A percentile compares a stretch with the other conserved stretches of the same genome.
Evolutionary conservation across 1,284 basidiomycete species (phyloP).

Genomic region (Sporisorium graminicola): DNA sequence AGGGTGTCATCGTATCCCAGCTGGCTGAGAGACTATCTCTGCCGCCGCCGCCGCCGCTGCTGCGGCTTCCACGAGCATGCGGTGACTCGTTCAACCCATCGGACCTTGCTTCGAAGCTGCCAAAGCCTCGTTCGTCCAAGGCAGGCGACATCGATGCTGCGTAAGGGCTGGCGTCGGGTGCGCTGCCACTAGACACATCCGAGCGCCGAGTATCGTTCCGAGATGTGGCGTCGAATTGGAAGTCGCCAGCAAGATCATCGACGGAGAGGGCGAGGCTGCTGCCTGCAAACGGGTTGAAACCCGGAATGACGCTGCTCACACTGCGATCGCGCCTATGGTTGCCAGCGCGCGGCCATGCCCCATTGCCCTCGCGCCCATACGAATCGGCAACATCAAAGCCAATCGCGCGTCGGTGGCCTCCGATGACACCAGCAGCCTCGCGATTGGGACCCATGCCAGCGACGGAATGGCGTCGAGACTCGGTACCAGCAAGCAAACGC

Average conservation of each 20-base stretch:
- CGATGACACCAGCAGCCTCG: slow-evolving; percentile 37
- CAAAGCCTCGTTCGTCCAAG: slow-evolving; percentile 27
- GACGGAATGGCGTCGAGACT: slow-evolving; percentile 59
- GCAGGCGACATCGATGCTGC: slow-evolving; percentile 57
- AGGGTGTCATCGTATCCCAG: slow-evolving; percentile 47
- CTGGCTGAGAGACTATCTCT: slow-evolving; percentile 46
- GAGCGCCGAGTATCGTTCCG: background rate
- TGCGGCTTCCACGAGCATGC: background rate
- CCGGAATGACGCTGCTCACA: slow-evolving; percentile 27
- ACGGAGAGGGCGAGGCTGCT: slow-evolving; percentile 55
- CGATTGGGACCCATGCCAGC: slow-evolving; percentile 20
- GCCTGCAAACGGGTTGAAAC: slow-evolving; percentile 44
- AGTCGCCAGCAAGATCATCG: slow-evolving; percentile 56
- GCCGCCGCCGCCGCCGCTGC: slow-evolving; percentile 11
- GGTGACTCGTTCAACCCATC: slow-evolving; percentile 12
- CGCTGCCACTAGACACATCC: slow-evolving; percentile 1
- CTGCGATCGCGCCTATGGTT: slow-evolving; percentile 34
- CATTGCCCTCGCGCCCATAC: background rate
- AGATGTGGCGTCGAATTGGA: slow-evolving; percentile 28
- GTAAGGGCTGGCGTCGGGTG: slow-evolving; percentile 31
- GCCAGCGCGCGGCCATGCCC: slow-evolving; percentile 23
- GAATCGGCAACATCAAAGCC: slow-evolving; percentile 49
- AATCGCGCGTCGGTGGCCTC: slow-evolving; percentile 54
- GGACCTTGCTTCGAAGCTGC: slow-evolving; percentile 24
- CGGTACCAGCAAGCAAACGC: slow-evolving; percentile 28